These are phyloP conservation scores for Sclerospora graminicola DNA, from an alignment of 352 stramenopile species.

Conservation along the genomic window DNA sequence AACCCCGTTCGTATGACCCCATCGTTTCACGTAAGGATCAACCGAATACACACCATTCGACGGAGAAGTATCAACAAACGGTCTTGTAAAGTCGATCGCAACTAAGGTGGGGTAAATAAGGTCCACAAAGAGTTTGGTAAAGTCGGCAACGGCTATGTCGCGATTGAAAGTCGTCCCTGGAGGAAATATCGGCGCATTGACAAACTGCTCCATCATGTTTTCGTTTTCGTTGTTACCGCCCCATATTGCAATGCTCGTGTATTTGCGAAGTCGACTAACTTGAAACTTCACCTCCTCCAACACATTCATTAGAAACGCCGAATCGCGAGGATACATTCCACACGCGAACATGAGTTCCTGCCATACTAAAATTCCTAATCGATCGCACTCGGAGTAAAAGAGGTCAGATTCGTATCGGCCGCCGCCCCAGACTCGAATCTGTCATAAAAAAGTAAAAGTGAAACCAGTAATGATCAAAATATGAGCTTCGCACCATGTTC, in stretches of 20 bases:
- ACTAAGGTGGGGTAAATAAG: slow-evolving; percentile 45
- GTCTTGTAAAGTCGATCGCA: slow-evolving; percentile 36
- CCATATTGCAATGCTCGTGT: slow-evolving; percentile 83
- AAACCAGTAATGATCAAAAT: neutral
- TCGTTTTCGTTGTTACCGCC: slow-evolving; percentile 88
- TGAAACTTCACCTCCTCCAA: slow-evolving; percentile 51
- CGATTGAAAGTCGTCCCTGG: slow-evolving; percentile 44
- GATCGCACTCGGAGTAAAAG: slow-evolving; percentile 79
- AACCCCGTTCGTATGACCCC: slow-evolving; percentile 46
- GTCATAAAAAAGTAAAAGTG: slow-evolving; percentile 1
- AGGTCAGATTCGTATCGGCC: slow-evolving; percentile 75
- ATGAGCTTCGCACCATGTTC: slow-evolving; percentile 59
- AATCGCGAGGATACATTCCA: slow-evolving; percentile 71
- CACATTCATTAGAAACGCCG: slow-evolving; percentile 45
- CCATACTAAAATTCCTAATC: slow-evolving; percentile 80
- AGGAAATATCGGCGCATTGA: slow-evolving; percentile 42
- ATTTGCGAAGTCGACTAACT: slow-evolving; percentile 54
- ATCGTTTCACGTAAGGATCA: slow-evolving; percentile 77
- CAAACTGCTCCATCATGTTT: slow-evolving; percentile 80
- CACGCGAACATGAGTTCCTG: slow-evolving; percentile 89
- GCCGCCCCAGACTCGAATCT: slow-evolving; percentile 82
- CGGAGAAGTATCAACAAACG: slow-evolving; percentile 81
- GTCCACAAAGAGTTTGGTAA: slow-evolving; percentile 75
- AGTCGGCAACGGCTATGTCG: slow-evolving; percentile 69
- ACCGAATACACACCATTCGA: slow-evolving; percentile 74